phyloP scores from a whole-genome alignment of 2,329 filamentous ascomycete genomes.

The Neodidymelliopsis sp. region DNA sequence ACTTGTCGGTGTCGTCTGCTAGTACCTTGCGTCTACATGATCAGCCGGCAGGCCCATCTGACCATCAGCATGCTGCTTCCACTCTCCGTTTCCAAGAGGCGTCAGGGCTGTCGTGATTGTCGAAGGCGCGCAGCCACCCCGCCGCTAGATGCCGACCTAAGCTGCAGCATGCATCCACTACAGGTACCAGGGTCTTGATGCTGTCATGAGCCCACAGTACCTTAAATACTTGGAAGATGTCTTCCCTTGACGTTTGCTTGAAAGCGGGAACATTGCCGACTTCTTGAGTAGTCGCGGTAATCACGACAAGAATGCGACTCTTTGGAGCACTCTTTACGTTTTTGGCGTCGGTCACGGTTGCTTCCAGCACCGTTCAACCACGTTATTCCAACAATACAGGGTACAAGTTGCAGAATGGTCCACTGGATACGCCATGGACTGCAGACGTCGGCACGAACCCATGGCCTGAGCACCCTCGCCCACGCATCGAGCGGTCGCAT shows the following conservation, averaged over 20 bases:
- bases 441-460: conserved; percentile 60
- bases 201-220: conserved; percentile 22
- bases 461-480: conserved; percentile 66
- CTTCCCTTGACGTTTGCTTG: not conserved
- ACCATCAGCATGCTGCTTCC: conserved; percentile 4
- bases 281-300: not conserved
- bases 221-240: conserved; percentile 31
- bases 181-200: conserved; percentile 25
- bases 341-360: conserved; percentile 5
- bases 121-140: conserved; percentile 38
- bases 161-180: conserved; percentile 29
- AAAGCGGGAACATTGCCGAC: not conserved
- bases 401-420: conserved; percentile 39
- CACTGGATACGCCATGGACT: conserved; percentile 59
- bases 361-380: not conserved
- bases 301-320: not conserved
- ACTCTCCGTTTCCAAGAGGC: conserved; percentile 3
- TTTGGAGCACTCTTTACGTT: not conserved
- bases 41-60: conserved; percentile 23
- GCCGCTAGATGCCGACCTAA: conserved; percentile 35
- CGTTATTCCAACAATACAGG: conserved; percentile 40
- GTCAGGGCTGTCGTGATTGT: conserved; percentile 29
- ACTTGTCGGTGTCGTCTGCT: conserved; percentile 4
- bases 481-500: conserved; percentile 60
- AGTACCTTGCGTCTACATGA: not conserved